Base-by-base conservation (phyloP, 2,329 filamentous ascomycete genomes). In the Cordyceps cateniannulata region DNA sequence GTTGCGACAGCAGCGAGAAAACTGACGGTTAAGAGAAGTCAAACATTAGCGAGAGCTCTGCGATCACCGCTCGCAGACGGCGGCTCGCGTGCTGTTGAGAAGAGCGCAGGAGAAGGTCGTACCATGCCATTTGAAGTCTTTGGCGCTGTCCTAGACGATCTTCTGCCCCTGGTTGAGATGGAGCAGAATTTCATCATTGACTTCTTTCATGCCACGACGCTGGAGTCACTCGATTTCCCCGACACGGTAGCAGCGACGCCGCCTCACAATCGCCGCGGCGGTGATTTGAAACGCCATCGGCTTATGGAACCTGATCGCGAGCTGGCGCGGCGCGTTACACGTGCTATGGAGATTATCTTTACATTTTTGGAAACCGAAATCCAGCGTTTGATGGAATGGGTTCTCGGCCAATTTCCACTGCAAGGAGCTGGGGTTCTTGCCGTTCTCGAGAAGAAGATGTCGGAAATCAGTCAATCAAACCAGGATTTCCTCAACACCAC, bases 111-210 rank as follows among this genome's bases (percentile, higher is more conserved):
- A 51, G 85, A 88, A 65, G 86, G 85, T 59, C 85, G 86, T 67
- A 82, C 89, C 62, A 81, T 89, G 65, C 85, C 90, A 0, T 93
- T 87, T 66, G 92, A 96, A 73, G 85, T 91, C 3, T 96, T 98
- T 73, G 81, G 85, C 0, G 87, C 86, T 42, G 85, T 91, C 14
- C 76, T 97, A 63, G 89, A 95, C 61, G 91, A 97, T 68, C 84
- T 95, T 65, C 77, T 93, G 49, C 90, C 89, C 6, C 81, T 96
- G 60, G 86, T 97, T 62, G 87, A 91, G 66, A 93, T 93, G 72
- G 95, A 99, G 75, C 93, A 99, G 72, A 98, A 97, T 71, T 99
- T 98, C 70, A 81, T 97, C 53, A 87, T 96, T n/a, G 91, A 96
- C 67, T 95, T 97, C 73, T 98, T 98, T 81, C 93, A 98, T 68